phyloP scores from a whole-genome alignment of 2,329 filamentous ascomycete genomes.

The Diplodia corticola region DNA sequence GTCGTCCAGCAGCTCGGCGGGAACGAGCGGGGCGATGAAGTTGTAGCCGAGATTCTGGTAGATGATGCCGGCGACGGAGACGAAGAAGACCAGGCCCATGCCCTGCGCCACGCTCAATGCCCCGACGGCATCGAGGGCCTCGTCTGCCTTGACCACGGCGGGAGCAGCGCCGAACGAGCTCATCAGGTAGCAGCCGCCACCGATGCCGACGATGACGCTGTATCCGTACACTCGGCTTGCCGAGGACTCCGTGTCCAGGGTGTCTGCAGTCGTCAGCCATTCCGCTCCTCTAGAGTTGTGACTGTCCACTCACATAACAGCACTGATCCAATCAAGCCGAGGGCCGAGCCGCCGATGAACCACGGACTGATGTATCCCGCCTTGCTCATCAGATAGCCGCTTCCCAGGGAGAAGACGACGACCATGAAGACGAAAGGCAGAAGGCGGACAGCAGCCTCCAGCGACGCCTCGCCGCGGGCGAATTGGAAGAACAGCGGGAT shows the following conservation, averaged over 20 bases:
- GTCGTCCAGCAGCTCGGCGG: neutral
- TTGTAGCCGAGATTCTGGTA: neutral
- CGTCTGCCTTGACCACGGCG: neutral
- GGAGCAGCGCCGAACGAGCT: neutral
- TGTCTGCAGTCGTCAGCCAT: neutral
- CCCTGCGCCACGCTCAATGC: neutral
- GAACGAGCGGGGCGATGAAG: neutral
- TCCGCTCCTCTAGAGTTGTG: neutral
- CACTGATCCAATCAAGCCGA: neutral
- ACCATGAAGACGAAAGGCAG: slow-evolving; percentile 14
- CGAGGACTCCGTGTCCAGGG: neutral
- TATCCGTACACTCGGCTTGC: neutral
- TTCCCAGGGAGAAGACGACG: neutral
- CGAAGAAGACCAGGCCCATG: neutral
- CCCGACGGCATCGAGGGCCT: neutral
- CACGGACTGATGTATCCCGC: neutral
- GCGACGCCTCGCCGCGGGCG: neutral
- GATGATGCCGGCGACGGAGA: neutral
- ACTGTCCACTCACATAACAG: neutral
- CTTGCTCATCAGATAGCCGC: neutral
- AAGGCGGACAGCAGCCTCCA: neutral
- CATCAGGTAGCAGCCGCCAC: neutral
- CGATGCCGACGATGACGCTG: neutral
- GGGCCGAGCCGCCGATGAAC: neutral
- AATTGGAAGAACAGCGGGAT: slow-evolving; percentile 32